Conservation (phyloP, 2,329 filamentous ascomycete species). For the Chrysoporthe cubensis region DNA sequence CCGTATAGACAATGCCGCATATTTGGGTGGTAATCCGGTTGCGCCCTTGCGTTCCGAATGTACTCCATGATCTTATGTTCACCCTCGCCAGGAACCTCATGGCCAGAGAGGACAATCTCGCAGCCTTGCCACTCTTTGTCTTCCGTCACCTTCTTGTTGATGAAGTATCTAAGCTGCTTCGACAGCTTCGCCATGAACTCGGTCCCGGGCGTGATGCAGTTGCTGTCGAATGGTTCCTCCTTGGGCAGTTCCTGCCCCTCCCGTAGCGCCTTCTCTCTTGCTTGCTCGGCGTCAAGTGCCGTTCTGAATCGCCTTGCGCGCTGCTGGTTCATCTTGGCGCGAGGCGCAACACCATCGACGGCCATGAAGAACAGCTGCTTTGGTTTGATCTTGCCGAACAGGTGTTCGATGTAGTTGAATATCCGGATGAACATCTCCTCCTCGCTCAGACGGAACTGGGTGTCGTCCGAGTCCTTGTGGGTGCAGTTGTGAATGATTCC, state of each 20-base stretch:
- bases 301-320: constrained; percentile 93
- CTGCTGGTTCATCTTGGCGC: constrained; percentile 99
- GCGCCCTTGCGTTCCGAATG: constrained; percentile 95
- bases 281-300: constrained; percentile 85
- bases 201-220: constrained; percentile 96
- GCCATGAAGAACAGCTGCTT: constrained; percentile 99
- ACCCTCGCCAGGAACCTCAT: constrained; percentile 96
- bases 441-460: constrained; percentile 90
- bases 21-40: constrained; percentile 89
- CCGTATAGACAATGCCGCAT: constrained; percentile 97
- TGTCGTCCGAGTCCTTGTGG: constrained; percentile 92
- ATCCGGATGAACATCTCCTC: constrained; percentile 99
- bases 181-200: constrained; percentile 98
- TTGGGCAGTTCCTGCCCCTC: constrained; percentile 93
- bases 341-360: constrained; percentile 94
- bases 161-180: constrained; percentile 93
- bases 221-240: constrained; percentile 96
- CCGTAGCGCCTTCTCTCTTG: constrained; percentile 86
- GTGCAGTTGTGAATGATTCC: constrained; percentile 99
- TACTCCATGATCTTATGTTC: constrained; percentile 99
- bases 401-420: constrained; percentile 99
- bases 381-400: constrained; percentile 98
- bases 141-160: constrained; percentile 98
- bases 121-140: constrained; percentile 97
- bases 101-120: constrained; percentile 93